Evolutionary conservation across 148 eudicot species (phyloP).

Genomic region (Polygonum maritimum): DNA sequence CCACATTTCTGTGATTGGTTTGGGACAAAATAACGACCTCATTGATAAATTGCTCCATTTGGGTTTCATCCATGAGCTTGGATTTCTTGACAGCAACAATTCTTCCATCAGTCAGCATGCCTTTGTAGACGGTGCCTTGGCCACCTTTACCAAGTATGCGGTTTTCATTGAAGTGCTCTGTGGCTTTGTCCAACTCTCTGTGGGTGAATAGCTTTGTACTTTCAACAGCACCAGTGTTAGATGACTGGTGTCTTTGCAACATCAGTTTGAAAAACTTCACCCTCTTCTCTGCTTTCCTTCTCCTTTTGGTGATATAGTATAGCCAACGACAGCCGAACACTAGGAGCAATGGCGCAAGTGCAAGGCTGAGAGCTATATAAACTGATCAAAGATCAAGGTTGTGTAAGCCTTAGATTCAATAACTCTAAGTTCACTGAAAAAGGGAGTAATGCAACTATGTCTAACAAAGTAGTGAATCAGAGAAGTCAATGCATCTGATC

Average conservation of each 20-base stretch:
- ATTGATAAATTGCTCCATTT: conserved; percentile 7
- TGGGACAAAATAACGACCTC: conserved; percentile 10
- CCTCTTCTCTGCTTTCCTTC: neutral
- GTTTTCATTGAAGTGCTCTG: neutral
- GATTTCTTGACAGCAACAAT: conserved; percentile 2
- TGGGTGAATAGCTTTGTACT: neutral
- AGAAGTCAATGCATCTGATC: neutral
- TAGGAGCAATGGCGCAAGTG: neutral
- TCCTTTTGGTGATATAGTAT: neutral
- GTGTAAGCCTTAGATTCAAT: neutral
- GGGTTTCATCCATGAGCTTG: neutral
- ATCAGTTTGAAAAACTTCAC: neutral
- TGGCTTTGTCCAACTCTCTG: conserved; percentile 1
- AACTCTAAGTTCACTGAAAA: neutral
- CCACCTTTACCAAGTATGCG: conserved; percentile 7
- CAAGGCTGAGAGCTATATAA: neutral
- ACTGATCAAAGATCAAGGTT: neutral
- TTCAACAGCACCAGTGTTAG: neutral
- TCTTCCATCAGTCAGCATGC: neutral
- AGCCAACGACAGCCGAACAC: neutral
- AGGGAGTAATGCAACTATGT: too few relatives aligned
- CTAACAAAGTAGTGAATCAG: neutral
- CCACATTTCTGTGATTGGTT: conserved; percentile 16
- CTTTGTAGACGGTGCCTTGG: neutral
- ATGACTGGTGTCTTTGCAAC: conserved; percentile 3